phyloP scores from a whole-genome alignment of 2,329 filamentous ascomycete species.

The Hymenoscyphus fructigenus region DNA sequence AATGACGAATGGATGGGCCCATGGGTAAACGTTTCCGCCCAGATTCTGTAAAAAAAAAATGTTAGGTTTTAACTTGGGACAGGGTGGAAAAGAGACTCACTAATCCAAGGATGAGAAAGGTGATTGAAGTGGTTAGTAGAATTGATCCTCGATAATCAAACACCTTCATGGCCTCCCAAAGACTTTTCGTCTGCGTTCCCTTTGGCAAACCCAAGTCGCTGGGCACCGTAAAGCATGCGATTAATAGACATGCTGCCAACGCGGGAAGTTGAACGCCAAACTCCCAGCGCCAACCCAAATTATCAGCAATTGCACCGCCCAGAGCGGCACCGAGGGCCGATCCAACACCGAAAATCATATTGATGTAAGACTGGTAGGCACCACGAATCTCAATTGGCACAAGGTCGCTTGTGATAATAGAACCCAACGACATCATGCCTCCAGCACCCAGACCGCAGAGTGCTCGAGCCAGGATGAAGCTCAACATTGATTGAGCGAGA shows the following conservation, averaged over 20 bases:
- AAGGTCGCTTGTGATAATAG: slow-evolving; percentile 70
- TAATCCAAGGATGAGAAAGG: slow-evolving; percentile 57
- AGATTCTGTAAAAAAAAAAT: slow-evolving; percentile 45
- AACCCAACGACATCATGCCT: slow-evolving; percentile 66
- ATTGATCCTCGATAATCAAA: slow-evolving; percentile 59
- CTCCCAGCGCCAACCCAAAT: slow-evolving; percentile 72
- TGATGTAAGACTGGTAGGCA: slow-evolving; percentile 70
- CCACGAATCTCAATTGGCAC: slow-evolving; percentile 67
- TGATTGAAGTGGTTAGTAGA: slow-evolving; percentile 52
- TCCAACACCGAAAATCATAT: slow-evolving; percentile 61
- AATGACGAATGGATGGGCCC: slow-evolving; percentile 60
- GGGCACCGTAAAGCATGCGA: slow-evolving; percentile 51
- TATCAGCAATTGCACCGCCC: slow-evolving; percentile 68
- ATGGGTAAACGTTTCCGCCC: slow-evolving; percentile 63
- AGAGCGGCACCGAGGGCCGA: slow-evolving; percentile 64
- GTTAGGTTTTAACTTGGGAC: slow-evolving; percentile 12
- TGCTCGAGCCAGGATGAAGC: slow-evolving; percentile 69
- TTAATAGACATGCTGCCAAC: slow-evolving; percentile 46
- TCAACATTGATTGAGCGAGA: slow-evolving; percentile 63
- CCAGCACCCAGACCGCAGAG: slow-evolving; percentile 73
- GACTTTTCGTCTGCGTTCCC: slow-evolving; percentile 44
- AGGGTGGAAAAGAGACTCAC: slow-evolving; percentile 38
- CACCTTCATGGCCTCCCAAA: slow-evolving; percentile 50
- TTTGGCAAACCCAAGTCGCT: slow-evolving; percentile 49
- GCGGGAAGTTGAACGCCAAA: slow-evolving; percentile 62